Base-by-base conservation (phyloP, 495 filamentous ascomycete species). In the Achaetomiella virescens region DNA sequence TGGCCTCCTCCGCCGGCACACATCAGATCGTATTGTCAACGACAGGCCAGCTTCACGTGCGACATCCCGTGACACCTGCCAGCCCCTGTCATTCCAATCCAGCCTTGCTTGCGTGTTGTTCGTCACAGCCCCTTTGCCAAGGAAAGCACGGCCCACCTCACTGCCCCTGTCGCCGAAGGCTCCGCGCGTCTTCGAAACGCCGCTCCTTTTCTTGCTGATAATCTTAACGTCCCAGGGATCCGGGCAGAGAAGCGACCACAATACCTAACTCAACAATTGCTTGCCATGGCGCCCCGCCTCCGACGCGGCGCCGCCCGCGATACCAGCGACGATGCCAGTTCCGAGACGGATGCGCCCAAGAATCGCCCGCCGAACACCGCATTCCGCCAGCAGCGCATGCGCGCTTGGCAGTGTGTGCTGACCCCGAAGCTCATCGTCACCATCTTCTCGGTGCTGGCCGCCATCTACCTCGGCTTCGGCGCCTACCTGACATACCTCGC, bases 351-450 rank as follows among this genome's bases (percentile, higher is more conserved):
- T 41, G 60, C 60, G 29, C 66, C 52, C 38, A 70, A 70, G 59
- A 70, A 67, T 60, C 60, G 66, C 48, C 67, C 68, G 22, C 66
- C 68, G 18, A 70, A 70, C 50, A 70, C 68, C 2, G 68, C 68
- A 25, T 68, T 70, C 51, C 68, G 68, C 44, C 68, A 70, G 55
- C 68, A 70, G 54, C 68, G 68, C 58, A 68, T 70, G 66, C 64
- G 62, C 31, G 68, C 68, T 52, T 70, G 68, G 68, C 66, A 68
- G 49, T 68, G 66, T 37, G 68, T 70, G 51, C 68, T 70, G 64
- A 70, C 68, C 1, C 68, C 68, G 9, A 68, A 68, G 47, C 66
- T 70, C 38, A 70, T 70, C 37, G 66, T 70, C 60, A 66, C 62
- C 58, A 64, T 69, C 27, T 70, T 68, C 54, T 68, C 68, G 25